Evolutionary conservation across 108 stramenopile genomes (phyloP), one percentile per base, ranked within the genome.

Genomic region (Stephanodiscus triporus): DNA sequence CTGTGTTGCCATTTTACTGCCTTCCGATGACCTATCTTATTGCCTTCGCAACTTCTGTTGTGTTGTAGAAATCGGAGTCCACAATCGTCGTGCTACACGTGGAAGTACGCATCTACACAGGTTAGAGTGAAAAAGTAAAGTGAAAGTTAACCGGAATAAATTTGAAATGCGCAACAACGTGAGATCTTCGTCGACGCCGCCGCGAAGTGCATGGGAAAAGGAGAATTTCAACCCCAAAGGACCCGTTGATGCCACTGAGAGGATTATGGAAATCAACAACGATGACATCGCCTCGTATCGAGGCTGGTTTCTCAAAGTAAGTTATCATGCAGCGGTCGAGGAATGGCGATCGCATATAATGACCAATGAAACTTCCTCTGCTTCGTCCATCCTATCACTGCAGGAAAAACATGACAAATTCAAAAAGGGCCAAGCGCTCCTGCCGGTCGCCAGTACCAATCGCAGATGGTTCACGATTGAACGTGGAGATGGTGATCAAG

Each of bases 261-360:
- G 56, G n/a, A n/a, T n/a, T 9, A 61, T 42, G 36, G 32, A 38
- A 61, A 38, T n/a, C 37, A 37, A 40, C 60, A 49, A 72, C 36
- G 59, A 61, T 50, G 75, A 76, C 20, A 63, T 76, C 20, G 67
- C 66, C n/a, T 16, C 56, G 11, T 53, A 63, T 58, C 59, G 53
- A 32, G 75, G 75, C 8, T 76, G 75, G 75, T 76, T 76, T 37
- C 26, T 68, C 20, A 76, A 76, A 30, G 72, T 73, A 57, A 45
- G 61, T 50, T 37, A 1, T 37, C 14, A 19, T 19, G 23, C 50
- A 50, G 4, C 53, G 1, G n/a, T 10, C 32, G 20, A 57, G 4
- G 59, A n/a, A 11, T 43, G 24, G n/a, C 16, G 43, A 9, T 38
- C 40, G 14, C n/a, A 14, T n/a, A 24, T 22, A 27, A 70, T 24